Evolutionary conservation across 2,329 filamentous ascomycete species (phyloP).

Genomic region (Xylariaceae sp.): DNA sequence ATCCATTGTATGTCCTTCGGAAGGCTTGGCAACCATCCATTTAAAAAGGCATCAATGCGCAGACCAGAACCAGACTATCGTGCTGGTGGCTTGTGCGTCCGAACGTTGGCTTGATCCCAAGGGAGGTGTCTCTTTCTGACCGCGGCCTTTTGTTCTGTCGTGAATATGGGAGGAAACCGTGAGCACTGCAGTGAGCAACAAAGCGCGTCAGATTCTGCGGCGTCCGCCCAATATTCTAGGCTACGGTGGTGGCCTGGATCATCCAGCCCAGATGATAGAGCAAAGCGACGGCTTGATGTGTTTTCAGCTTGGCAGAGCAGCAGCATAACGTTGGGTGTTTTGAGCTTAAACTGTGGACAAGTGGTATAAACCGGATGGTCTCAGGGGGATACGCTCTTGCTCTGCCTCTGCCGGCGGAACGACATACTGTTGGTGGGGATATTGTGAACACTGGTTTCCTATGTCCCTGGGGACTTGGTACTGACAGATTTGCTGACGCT

Average conservation of each 20-base stretch:
- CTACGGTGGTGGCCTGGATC: neutral
- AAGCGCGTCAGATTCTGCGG: slow-evolving; percentile 11
- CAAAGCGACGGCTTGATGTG: slow-evolving; percentile 3
- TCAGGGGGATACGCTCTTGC: slow-evolving; percentile 11
- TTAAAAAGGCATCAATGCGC: slow-evolving; percentile 23
- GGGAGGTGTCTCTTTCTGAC: slow-evolving; percentile 14
- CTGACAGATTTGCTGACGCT: slow-evolving; percentile 38
- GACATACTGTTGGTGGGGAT: slow-evolving; percentile 6
- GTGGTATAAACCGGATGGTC: neutral
- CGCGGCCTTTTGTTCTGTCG: slow-evolving; percentile 15
- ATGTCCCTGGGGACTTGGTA: slow-evolving; percentile 8
- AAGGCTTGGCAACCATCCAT: slow-evolving; percentile 49
- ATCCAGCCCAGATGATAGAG: neutral
- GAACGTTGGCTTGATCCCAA: slow-evolving; percentile 16
- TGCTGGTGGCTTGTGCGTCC: slow-evolving; percentile 22
- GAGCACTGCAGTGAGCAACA: slow-evolving; percentile 50
- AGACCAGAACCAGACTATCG: slow-evolving; percentile 26
- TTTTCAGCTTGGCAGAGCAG: slow-evolving; percentile 17
- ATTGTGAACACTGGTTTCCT: neutral
- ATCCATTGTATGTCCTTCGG: slow-evolving; percentile 36
- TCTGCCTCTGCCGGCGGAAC: slow-evolving; percentile 19
- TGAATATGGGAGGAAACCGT: slow-evolving; percentile 32
- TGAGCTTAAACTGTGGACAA: slow-evolving; percentile 3
- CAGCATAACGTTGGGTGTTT: slow-evolving; percentile 5
- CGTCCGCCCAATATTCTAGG: neutral